Percentiles rank a stretch among this genome's conserved stretches.
These are phyloP conservation scores for Hericium alpestre DNA, from an alignment of 768 basidiomycete genomes.

Conservation along the genomic window DNA sequence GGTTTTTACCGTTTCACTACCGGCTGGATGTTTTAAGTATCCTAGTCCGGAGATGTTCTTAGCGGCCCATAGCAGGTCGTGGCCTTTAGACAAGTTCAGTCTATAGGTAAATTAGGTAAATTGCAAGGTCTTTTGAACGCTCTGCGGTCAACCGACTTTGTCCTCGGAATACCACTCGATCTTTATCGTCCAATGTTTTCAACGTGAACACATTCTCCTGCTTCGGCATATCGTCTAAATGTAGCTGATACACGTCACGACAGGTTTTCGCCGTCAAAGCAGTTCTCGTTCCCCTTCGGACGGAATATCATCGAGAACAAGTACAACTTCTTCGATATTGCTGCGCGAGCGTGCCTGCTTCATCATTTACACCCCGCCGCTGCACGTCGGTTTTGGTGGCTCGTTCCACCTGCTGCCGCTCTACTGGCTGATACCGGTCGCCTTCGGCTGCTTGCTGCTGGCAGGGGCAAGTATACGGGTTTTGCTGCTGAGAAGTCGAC, in stretches of 20 bases:
- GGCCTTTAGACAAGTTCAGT: slow-evolving; percentile 50
- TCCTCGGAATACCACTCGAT: slow-evolving; percentile 46
- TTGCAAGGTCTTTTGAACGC: not conserved
- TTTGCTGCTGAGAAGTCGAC: slow-evolving; percentile 44
- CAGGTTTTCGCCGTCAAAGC: slow-evolving; percentile 63
- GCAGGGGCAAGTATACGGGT: slow-evolving; percentile 52
- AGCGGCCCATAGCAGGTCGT: slow-evolving; percentile 46
- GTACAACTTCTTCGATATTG: slow-evolving; percentile 55
- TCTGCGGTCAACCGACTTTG: not conserved
- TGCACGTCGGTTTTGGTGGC: slow-evolving; percentile 61
- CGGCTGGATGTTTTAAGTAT: slow-evolving; percentile 31
- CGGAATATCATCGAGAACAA: slow-evolving; percentile 42
- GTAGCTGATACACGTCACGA: not conserved
- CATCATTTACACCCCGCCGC: slow-evolving; percentile 57
- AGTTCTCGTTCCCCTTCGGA: slow-evolving; percentile 56
- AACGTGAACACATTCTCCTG: slow-evolving; percentile 31
- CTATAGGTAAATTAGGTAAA: slow-evolving; percentile 41
- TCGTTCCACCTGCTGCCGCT: slow-evolving; percentile 45
- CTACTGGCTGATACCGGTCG: slow-evolving; percentile 59
- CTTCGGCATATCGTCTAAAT: not conserved
- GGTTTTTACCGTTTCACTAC: slow-evolving; percentile 17
- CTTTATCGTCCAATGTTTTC: slow-evolving; percentile 60
- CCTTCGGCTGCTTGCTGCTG: slow-evolving; percentile 46
- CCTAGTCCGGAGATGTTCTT: slow-evolving; percentile 46
- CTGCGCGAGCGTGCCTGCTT: slow-evolving; percentile 52